Percentiles rank a stretch among this genome's conserved stretches.
Conservation (phyloP, 2,329 filamentous ascomycete genomes). For the Cladosporium phlei region DNA sequence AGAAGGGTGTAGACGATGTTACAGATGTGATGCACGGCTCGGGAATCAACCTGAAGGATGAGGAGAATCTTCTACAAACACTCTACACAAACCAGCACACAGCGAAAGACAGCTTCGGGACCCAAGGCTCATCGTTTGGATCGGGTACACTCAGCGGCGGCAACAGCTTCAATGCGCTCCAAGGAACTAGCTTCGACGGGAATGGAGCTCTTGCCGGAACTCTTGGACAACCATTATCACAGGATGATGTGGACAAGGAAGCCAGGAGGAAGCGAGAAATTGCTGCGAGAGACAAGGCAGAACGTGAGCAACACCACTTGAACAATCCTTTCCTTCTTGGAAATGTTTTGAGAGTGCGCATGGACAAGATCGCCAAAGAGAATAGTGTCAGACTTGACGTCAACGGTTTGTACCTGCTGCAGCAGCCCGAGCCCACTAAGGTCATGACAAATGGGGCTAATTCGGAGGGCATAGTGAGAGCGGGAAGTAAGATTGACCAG, state of each 20-base stretch:
- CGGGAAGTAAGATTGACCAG: constrained; percentile 53
- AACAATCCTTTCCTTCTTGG: constrained; percentile 68
- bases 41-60: constrained; percentile 79
- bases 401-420: constrained; percentile 46
- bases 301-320: constrained; percentile 62
- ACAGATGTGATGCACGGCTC: constrained; percentile 80
- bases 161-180: constrained; percentile 45
- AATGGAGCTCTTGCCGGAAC: constrained; percentile 41
- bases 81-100: constrained; percentile 52
- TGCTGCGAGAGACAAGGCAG: constrained; percentile 58
- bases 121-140: constrained; percentile 40
- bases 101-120: constrained; percentile 26
- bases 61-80: constrained; percentile 75
- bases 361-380: constrained; percentile 55
- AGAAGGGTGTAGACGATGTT: constrained; percentile 64
- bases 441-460: constrained; percentile 26
- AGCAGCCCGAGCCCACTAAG: constrained; percentile 21
- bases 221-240: constrained; percentile 50
- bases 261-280: constrained; percentile 62
- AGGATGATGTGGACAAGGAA: constrained; percentile 61
- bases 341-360: constrained; percentile 51
- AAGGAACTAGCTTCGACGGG: constrained; percentile 37
- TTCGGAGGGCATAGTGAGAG: constrained; percentile 26
- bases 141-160: constrained; percentile 43
- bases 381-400: constrained; percentile 56